These are phyloP conservation scores for Dendrobium officinale DNA, from an alignment of 106 monocot genomes.

Conservation along the genomic window DNA sequence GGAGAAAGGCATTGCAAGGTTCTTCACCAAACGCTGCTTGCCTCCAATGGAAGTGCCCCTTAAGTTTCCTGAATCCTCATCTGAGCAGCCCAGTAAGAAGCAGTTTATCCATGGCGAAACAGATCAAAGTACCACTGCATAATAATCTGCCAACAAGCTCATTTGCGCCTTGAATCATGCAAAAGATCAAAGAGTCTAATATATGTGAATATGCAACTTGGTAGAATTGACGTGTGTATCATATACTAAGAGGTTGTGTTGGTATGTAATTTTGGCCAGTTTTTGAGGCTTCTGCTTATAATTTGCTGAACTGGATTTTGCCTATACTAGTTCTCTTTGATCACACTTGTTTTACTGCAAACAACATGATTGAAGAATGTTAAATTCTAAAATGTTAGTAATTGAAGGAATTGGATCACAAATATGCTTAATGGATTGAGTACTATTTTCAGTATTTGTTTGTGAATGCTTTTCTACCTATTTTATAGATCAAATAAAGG, in stretches of 20 bases:
- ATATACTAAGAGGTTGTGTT: background rate
- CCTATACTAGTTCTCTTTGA: too few species aligned
- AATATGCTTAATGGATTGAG: too few species aligned
- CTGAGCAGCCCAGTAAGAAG: background rate
- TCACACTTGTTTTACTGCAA: too few species aligned
- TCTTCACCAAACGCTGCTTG: conserved; percentile 6
- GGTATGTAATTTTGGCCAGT: background rate
- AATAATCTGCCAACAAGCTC: background rate
- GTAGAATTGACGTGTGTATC: background rate
- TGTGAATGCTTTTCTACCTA: too few species aligned
- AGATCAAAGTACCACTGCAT: background rate
- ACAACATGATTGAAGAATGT: too few species aligned
- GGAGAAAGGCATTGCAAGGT: conserved; percentile 7
- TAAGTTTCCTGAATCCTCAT: background rate
- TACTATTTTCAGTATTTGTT: too few species aligned
- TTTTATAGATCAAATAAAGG: too few species aligned
- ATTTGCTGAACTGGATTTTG: background rate
- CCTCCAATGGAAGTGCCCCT: background rate
- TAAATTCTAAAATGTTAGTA: too few species aligned
- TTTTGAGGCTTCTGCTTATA: background rate
- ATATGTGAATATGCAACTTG: background rate
- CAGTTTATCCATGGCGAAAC: background rate
- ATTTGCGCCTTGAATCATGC: background rate
- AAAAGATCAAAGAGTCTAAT: background rate
- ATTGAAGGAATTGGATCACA: too few species aligned